These are phyloP conservation scores for Cryptosporidium viatorum DNA, from an alignment of 169 alveolate genomes.

Conservation along the genomic window DNA sequence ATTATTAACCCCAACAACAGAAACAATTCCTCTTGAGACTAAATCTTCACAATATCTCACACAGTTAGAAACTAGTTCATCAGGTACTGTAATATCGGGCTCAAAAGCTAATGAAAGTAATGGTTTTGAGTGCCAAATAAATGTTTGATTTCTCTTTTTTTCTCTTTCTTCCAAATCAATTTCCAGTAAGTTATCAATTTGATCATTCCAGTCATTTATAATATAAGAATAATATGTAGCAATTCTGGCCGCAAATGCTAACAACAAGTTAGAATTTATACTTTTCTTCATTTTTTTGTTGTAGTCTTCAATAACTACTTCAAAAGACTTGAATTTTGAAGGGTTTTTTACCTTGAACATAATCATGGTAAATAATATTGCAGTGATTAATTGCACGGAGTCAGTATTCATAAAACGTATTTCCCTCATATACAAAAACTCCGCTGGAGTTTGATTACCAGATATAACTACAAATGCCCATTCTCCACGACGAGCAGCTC, in stretches of 20 bases:
- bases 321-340: constrained; percentile 41
- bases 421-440: constrained; percentile 53
- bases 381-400: constrained; percentile 57
- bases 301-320: constrained; percentile 37
- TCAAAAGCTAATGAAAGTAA: constrained; percentile 41
- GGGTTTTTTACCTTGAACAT: constrained; percentile 51
- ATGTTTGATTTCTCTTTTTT: constrained; percentile 26
- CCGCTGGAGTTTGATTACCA: constrained; percentile 57
- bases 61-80: constrained; percentile 62
- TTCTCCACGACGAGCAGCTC: constrained; percentile 70
- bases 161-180: constrained; percentile 57
- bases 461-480: constrained; percentile 49
- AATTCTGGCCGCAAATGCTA: constrained; percentile 63
- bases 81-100: constrained; percentile 64
- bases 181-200: constrained; percentile 41
- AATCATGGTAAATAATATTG: constrained; percentile 50
- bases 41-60: constrained; percentile 55
- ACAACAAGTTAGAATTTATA: constrained; percentile 39
- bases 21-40: constrained; percentile 21
- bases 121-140: constrained; percentile 47
- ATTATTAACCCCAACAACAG: constrained; percentile 5
- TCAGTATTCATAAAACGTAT: constrained; percentile 46
- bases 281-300: constrained; percentile 39
- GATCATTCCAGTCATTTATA: constrained; percentile 51
- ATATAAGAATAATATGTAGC: constrained; percentile 45